Percentiles rank a stretch among this genome's conserved stretches.
These are phyloP conservation scores for Auricularia sp. DNA, from an alignment of 768 basidiomycete species.

Conservation along the genomic window DNA sequence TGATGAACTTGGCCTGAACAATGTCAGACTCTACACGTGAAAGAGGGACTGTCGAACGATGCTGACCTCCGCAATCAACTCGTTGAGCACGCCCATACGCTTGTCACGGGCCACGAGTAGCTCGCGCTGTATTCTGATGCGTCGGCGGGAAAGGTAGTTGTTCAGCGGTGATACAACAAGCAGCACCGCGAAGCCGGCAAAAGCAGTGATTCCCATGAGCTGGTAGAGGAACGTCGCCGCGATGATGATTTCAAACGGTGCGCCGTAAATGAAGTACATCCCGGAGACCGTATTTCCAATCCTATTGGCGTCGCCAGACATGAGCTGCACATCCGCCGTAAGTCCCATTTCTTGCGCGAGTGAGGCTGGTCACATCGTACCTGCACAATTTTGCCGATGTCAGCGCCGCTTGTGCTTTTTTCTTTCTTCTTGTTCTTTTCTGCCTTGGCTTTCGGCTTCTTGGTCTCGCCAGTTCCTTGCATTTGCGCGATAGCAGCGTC, in stretches of 20 bases:
- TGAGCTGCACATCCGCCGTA: constrained; percentile 39
- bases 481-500: constrained; percentile 11
- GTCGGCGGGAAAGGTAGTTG: constrained; percentile 49
- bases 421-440: constrained; percentile 6
- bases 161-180: constrained; percentile 64
- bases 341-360: neutral
- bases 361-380: neutral
- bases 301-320: constrained; percentile 69
- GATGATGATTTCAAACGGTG: constrained; percentile 70
- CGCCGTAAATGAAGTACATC: constrained; percentile 56
- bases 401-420: constrained; percentile 51
- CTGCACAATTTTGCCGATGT: constrained; percentile 74
- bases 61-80: constrained; percentile 59
- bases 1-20: constrained; percentile 58
- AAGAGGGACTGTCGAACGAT: neutral
- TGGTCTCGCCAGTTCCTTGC: neutral
- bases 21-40: neutral
- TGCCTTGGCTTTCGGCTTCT: neutral
- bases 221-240: constrained; percentile 68
- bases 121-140: constrained; percentile 52
- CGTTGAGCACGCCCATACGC: constrained; percentile 68
- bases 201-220: constrained; percentile 24
- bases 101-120: constrained; percentile 55
- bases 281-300: constrained; percentile 37
- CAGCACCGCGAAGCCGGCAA: constrained; percentile 65